Evolutionary conservation across 108 stramenopile species (phyloP).

Genomic region (Phaeodactylum tricornutum): DNA sequence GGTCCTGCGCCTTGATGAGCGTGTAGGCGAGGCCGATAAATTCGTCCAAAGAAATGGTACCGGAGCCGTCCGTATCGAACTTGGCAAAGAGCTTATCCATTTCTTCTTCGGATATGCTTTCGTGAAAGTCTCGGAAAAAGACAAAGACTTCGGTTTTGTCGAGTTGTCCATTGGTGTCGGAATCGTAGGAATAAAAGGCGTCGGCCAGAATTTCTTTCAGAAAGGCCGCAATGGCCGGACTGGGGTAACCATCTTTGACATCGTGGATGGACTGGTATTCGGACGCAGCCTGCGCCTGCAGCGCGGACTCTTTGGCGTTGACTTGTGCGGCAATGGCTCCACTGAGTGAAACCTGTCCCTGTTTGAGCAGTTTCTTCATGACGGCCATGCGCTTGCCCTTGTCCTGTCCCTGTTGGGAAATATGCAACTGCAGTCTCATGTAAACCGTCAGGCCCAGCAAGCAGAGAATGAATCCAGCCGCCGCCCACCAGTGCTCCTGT

Average conservation of each 20-base stretch:
- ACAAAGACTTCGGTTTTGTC: conserved; percentile 60
- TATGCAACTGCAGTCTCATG: conserved; percentile 56
- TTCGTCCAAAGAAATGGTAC: conserved; percentile 74
- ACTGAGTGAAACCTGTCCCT: conserved; percentile 44
- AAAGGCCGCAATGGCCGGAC: conserved; percentile 29
- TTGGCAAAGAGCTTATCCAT: conserved; percentile 38
- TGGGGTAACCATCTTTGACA: conserved; percentile 12
- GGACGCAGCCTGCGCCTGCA: background rate
- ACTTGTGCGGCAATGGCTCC: conserved; percentile 53
- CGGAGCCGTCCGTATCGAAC: conserved; percentile 64
- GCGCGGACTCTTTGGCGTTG: conserved; percentile 10
- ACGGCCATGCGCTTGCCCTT: conserved; percentile 56
- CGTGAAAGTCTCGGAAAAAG: conserved; percentile 74
- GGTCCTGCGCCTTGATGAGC: conserved; percentile 36
- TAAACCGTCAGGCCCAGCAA: conserved; percentile 59
- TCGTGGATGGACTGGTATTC: conserved; percentile 12
- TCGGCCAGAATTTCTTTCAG: conserved; percentile 64
- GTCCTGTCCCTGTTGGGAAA: conserved; percentile 44
- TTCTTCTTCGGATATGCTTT: conserved; percentile 35
- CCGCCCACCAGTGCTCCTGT: conserved; percentile 72
- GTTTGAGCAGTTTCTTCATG: conserved; percentile 53
- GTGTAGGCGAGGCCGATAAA: conserved; percentile 78
- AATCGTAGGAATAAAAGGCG: conserved; percentile 82
- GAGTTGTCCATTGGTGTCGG: conserved; percentile 48
- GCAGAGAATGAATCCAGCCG: conserved; percentile 47